These are phyloP conservation scores for Biscogniauxia sp. DNA, from an alignment of 2,329 filamentous ascomycete species.

Conservation along the genomic window DNA sequence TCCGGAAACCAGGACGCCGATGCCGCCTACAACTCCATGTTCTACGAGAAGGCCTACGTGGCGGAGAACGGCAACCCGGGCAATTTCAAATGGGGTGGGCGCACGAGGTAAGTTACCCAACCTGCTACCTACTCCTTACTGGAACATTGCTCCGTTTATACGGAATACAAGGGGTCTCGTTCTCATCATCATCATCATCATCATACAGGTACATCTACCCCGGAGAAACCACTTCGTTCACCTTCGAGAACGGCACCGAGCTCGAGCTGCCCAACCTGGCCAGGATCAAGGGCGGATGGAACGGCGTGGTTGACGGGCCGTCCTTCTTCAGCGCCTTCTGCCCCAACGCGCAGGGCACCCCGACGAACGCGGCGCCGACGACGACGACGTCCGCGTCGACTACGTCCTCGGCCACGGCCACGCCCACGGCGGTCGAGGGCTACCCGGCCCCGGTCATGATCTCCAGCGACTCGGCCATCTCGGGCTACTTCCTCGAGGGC, in stretches of 20 bases:
- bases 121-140: no score
- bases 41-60: conserved; percentile 34
- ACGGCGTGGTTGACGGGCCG: conserved; percentile 31
- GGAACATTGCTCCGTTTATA: not conserved
- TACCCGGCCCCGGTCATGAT: conserved; percentile 32
- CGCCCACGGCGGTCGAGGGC: conserved; percentile 18
- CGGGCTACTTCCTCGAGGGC: conserved; percentile 34
- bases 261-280: conserved; percentile 34
- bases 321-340: conserved; percentile 31
- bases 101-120: conserved; percentile 26
- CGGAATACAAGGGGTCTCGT: not conserved
- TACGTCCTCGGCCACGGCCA: conserved; percentile 10
- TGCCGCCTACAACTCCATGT: conserved; percentile 41
- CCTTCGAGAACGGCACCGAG: conserved; percentile 39
- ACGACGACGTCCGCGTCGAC: conserved; percentile 6
- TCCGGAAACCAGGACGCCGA: conserved; percentile 38
- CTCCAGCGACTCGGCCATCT: conserved; percentile 29
- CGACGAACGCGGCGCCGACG: not conserved
- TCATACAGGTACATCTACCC: conserved; percentile 36
- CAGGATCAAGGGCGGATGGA: conserved; percentile 34
- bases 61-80: conserved; percentile 33
- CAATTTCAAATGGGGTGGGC: conserved; percentile 37
- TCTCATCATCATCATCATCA: conserved; percentile 12
- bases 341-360: conserved; percentile 19
- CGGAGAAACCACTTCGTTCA: conserved; percentile 37